A percentile compares a stretch with the other conserved stretches of the same genome.
Conservation (phyloP, 1,284 basidiomycete genomes). For the Moniliophthora roreri region DNA sequence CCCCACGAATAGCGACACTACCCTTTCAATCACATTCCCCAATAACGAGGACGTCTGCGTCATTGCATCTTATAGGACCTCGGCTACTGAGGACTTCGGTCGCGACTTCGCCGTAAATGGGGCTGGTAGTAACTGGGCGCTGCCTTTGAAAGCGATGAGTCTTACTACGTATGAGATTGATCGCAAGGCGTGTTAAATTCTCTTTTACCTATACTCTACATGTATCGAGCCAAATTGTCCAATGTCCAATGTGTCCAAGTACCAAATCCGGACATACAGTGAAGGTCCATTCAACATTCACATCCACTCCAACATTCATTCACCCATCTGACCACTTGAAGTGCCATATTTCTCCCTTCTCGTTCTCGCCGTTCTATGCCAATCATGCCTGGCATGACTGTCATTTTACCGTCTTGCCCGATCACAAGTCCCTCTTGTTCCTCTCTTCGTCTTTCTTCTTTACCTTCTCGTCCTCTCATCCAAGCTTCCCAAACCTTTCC, state of each 20-base stretch:
- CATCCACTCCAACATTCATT: slow-evolving; percentile 15
- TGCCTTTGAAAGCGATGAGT: slow-evolving; percentile 31
- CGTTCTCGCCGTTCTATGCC: slow-evolving; percentile 32
- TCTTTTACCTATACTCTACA: no score
- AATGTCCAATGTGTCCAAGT: no score
- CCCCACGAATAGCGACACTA: slow-evolving; percentile 28
- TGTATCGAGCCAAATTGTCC: neutral
- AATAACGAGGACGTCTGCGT: slow-evolving; percentile 26
- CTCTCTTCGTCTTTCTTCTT: slow-evolving; percentile 35
- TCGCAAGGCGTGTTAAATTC: slow-evolving; percentile 27
- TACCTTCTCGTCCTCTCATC: slow-evolving; percentile 41
- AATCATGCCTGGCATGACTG: slow-evolving; percentile 17
- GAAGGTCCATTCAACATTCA: no score
- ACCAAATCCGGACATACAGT: no score
- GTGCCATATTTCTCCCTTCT: slow-evolving; percentile 51
- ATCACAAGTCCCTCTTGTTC: neutral
- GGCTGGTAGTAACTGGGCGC: slow-evolving; percentile 24
- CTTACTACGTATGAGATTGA: slow-evolving; percentile 35
- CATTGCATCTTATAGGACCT: slow-evolving; percentile 29
- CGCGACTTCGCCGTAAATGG: slow-evolving; percentile 23
- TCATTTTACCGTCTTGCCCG: no score
- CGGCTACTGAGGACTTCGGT: slow-evolving; percentile 34
- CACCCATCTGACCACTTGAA: slow-evolving; percentile 52
- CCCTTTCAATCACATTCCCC: slow-evolving; percentile 34
- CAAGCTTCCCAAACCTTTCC: slow-evolving; percentile 55